These are phyloP conservation scores for Solanum rostratum DNA, from an alignment of 257 asterid genomes.

Conservation along the genomic window DNA sequence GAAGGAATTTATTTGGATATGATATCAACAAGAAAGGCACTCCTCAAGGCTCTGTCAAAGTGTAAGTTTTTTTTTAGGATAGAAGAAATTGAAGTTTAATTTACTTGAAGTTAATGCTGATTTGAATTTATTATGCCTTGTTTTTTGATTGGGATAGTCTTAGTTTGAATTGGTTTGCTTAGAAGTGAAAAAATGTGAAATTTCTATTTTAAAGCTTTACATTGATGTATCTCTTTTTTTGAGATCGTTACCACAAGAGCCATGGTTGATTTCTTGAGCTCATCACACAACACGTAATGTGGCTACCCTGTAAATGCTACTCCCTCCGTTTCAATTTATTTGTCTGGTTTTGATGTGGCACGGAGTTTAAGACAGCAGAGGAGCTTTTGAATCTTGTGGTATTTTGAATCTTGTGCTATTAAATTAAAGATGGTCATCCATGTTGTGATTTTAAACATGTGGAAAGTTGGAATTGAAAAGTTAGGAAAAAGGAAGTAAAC, in stretches of 20 bases:
- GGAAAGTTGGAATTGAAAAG: background rate
- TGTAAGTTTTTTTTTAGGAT: slow-evolving; percentile 37
- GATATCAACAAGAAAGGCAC: slow-evolving; percentile 93
- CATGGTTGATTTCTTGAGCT: background rate
- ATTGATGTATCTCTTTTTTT: background rate
- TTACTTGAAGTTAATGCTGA: background rate
- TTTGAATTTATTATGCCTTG: background rate
- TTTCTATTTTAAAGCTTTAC: background rate
- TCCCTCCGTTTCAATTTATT: background rate
- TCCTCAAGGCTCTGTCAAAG: slow-evolving; percentile 82
- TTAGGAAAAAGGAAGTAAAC: rapidly evolving
- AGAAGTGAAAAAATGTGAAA: background rate
- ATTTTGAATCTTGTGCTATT: background rate
- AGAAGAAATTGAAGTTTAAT: background rate
- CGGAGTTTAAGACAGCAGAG: background rate
- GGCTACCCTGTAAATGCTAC: background rate
- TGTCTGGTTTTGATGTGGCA: background rate
- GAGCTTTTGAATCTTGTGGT: background rate
- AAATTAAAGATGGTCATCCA: too few relatives aligned
- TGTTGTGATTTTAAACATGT: background rate
- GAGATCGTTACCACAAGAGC: background rate
- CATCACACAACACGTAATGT: background rate
- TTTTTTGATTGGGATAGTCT: background rate
- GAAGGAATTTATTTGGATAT: slow-evolving; percentile 74
- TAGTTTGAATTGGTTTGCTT: background rate